phyloP scores from a whole-genome alignment of 2,329 filamentous ascomycete species.

The Pseudovirgaria hyperparasitica region DNA sequence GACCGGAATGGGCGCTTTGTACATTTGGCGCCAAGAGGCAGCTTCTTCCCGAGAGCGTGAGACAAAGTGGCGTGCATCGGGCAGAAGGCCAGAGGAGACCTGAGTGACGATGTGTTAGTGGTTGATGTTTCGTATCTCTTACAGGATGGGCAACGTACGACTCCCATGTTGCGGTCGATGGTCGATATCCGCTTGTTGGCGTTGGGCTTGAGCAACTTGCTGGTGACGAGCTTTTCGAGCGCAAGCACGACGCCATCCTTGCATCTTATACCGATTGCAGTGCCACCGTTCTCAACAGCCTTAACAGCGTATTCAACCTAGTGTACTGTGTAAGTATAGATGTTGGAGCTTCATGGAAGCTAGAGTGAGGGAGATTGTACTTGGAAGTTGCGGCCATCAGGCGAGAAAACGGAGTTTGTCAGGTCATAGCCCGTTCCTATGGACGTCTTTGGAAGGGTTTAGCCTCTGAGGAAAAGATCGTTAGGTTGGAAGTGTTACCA shows the following conservation, averaged over 20 bases:
- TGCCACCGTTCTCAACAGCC: conserved; percentile 95
- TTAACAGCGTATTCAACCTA: conserved; percentile 92
- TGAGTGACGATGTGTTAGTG: conserved; percentile 24
- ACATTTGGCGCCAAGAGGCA: conserved; percentile 76
- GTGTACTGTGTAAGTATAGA: conserved; percentile 7
- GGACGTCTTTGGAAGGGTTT: conserved; percentile 57
- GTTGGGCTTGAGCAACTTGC: conserved; percentile 86
- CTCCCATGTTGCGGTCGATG: conserved; percentile 83
- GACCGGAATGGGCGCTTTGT: conserved; percentile 88
- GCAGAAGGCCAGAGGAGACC: conserved; percentile 89
- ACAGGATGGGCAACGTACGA: conserved; percentile 53
- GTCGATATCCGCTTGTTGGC: conserved; percentile 97
- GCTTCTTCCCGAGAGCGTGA: conserved; percentile 91
- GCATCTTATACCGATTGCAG: conserved; percentile 89
- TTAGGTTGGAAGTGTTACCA: conserved; percentile 13
- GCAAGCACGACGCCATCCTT: conserved; percentile 95
- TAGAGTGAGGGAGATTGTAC: conserved; percentile 31
- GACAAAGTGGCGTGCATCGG: conserved; percentile 90
- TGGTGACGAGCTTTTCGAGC: conserved; percentile 90
- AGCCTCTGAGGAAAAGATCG: conserved; percentile 8
- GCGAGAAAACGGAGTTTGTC: conserved; percentile 98
- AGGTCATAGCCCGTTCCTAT: conserved; percentile 99
- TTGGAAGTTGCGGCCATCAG: conserved; percentile 97
- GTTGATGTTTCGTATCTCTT: not conserved
- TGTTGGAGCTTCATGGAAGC: not conserved